A percentile compares a stretch with the other conserved stretches of the same genome.
These are phyloP conservation scores for Kluyveromyces marxianus DNA, from an alignment of 1,139 yeast species.

Conservation along the genomic window DNA sequence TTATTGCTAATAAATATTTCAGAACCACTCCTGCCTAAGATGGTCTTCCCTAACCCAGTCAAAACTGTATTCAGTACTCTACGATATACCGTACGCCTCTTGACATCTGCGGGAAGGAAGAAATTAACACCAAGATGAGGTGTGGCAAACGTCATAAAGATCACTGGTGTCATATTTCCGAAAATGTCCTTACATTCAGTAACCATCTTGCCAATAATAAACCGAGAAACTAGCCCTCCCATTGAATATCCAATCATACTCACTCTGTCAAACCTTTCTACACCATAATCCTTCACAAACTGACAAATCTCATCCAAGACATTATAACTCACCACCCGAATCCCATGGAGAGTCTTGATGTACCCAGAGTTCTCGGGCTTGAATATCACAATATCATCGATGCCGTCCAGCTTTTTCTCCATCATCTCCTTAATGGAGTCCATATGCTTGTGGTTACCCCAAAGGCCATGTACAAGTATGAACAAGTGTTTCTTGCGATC, in stretches of 20 bases:
- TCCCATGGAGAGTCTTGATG: slow-evolving; percentile 81
- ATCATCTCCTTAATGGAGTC: slow-evolving; percentile 49
- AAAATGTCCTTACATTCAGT: slow-evolving; percentile 43
- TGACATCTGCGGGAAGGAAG: slow-evolving; percentile 22
- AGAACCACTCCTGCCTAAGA: slow-evolving; percentile 67
- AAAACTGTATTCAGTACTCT: slow-evolving; percentile 38
- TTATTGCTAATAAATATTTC: slow-evolving; percentile 55
- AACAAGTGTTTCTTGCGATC: slow-evolving; percentile 49
- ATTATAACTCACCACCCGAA: slow-evolving; percentile 61
- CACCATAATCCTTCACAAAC: slow-evolving; percentile 35
- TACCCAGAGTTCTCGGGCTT: slow-evolving; percentile 66
- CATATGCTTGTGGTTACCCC: slow-evolving; percentile 81
- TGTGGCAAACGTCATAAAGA: slow-evolving; percentile 79
- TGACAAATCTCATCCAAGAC: slow-evolving; percentile 58
- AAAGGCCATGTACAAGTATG: slow-evolving; percentile 78
- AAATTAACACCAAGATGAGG: slow-evolving; percentile 77
- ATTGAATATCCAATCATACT: slow-evolving; percentile 47
- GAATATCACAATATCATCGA: slow-evolving; percentile 44
- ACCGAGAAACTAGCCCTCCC: slow-evolving; percentile 52
- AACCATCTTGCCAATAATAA: slow-evolving; percentile 51
- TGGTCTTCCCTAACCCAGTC: slow-evolving; percentile 51
- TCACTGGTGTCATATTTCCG: slow-evolving; percentile 50
- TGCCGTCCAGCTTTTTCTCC: slow-evolving; percentile 38
- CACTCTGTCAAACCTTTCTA: slow-evolving; percentile 35
- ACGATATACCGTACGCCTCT: slow-evolving; percentile 19